Evolutionary conservation across 2,329 filamentous ascomycete genomes (phyloP), one percentile per base, ranked within the genome.

Genomic region (Colletotrichum tropicicola): DNA sequence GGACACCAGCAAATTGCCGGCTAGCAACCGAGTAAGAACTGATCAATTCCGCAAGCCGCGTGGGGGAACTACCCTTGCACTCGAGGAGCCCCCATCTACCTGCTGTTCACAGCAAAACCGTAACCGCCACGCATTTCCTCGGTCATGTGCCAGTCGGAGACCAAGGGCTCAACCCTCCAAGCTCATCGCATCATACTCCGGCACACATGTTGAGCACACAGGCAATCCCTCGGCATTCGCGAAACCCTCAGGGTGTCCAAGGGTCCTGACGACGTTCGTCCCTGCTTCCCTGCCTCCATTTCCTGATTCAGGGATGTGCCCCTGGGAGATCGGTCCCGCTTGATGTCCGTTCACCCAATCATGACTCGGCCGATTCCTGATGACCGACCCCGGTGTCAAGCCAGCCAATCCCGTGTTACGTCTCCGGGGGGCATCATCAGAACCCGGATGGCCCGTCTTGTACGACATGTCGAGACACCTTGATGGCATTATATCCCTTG

Each of bases 391-490:
- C 62, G 57, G 57, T 21, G 3, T 9, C 37, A 37, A n/a, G 32
- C 28, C 23, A 51, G 49, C 62, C 62, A 65, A 62, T 65, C 62
- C 57, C 57, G 57, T 61, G 23, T 61, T 54, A 25, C 51, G 23
- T 5, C 41, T 9, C 53, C 44, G 35, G 39, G 41, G 30, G 30
- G 28, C 35, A 55, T 65, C 45, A 25, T 39, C 44, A 61, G 27
- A 28, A 65, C 62, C 62, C 49, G 57, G 62, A 62, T 65, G 62
- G 62, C 44, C 37, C 37, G 51, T 37, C 43, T 48, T 47, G 25
- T 28, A 48, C 41, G 41, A 61, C n/a, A 41, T 21, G 43, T 23
- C 43, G 25, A 45, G 41, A 37, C 32, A 35, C 2, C 12, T 35
- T 35, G 13, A 5, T 35, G 10, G 5, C n/a, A 1, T 39, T 17